A percentile compares a stretch with the other conserved stretches of the same genome.
Evolutionary conservation across 441 rosid species (phyloP).

Genomic region (Macaranga tanarius): DNA sequence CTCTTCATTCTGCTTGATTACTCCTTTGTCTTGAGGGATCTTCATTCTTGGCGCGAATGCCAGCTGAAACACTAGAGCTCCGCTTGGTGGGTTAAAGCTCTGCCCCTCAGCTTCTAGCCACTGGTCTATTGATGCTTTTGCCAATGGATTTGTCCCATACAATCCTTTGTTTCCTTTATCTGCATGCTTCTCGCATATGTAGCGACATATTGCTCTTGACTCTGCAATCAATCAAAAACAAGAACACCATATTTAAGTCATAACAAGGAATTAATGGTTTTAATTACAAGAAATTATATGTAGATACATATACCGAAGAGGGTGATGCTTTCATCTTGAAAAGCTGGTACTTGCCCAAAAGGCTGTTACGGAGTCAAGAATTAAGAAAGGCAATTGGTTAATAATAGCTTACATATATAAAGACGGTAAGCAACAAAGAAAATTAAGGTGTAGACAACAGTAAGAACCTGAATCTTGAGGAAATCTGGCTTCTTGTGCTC

Average conservation of each 20-base stretch:
- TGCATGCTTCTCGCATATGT: conserved; percentile 50
- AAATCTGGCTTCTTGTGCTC: conserved; percentile 64
- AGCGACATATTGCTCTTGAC: conserved; percentile 64
- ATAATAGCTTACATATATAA: not conserved
- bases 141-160: conserved; percentile 51
- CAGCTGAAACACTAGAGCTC: conserved; percentile 55
- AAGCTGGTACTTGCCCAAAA: conserved; percentile 77
- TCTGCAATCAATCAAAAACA: conserved; percentile 27
- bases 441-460: not conserved
- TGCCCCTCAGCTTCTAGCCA: conserved; percentile 77
- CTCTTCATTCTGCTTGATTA: conserved; percentile 47
- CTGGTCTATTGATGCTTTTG: conserved; percentile 66
- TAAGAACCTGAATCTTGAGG: conserved; percentile 55
- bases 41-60: conserved; percentile 58
- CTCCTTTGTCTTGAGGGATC: conserved; percentile 46
- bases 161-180: conserved; percentile 52
- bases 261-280: not conserved
- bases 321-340: conserved; percentile 54
- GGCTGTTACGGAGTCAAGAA: conserved; percentile 36
- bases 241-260: not conserved
- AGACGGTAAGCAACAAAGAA: not conserved
- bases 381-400: not conserved
- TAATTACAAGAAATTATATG: not conserved
- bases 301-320: conserved; percentile 46
- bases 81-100: conserved; percentile 54